Evolutionary conservation across 2,329 filamentous ascomycete genomes (phyloP), one percentile per base, ranked within the genome.

Genomic region (Colletotrichum navitas): DNA sequence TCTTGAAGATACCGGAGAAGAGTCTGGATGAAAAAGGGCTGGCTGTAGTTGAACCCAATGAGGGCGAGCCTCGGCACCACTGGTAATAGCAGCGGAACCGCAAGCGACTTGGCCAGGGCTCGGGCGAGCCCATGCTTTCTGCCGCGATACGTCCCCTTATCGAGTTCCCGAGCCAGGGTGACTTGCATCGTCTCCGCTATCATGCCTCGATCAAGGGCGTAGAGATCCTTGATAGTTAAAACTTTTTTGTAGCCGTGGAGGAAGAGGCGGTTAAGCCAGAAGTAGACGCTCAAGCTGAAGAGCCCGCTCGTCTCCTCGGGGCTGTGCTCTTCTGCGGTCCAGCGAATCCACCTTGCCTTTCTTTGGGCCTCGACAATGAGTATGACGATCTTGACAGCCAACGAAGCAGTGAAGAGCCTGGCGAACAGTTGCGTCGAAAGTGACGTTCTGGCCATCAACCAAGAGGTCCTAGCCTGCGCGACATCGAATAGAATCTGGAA

Each of bases 401-500:
- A 66, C 0, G 79, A 77, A 0, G 78, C 75, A 2, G 80, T 82
- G 32, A 83, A 81, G 1, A 85, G 68, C 3, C 78, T 76, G 0
- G 79, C 76, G 32, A 76, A 80, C 7, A 76, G 72, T 18, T 47
- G 52, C 12, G 73, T 68, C 3, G 64, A 39, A 7, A 67, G 10
- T 11, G 34, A 59, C 8, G 56, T 74, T 11, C 55, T 43, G 60
- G 75, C 75, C 55, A 76, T 71, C 41, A 87, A 77, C 79, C 83
- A 87, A 3, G 83, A 71, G 0, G 85, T 86, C 11, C 86, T 79
- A 0, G 78, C 77, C 68, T 83, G 83, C 0, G 80, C 80, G 3
- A 81, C 75, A 47, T 88, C 86, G 32, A 87, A 79, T 1, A 87
- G 74, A 0, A 85, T 73, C 1, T 83, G 83, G 3, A 86, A 47